Evolutionary conservation across 441 rosid genomes (phyloP).

Genomic region (Rhodomyrtus psidioides): DNA sequence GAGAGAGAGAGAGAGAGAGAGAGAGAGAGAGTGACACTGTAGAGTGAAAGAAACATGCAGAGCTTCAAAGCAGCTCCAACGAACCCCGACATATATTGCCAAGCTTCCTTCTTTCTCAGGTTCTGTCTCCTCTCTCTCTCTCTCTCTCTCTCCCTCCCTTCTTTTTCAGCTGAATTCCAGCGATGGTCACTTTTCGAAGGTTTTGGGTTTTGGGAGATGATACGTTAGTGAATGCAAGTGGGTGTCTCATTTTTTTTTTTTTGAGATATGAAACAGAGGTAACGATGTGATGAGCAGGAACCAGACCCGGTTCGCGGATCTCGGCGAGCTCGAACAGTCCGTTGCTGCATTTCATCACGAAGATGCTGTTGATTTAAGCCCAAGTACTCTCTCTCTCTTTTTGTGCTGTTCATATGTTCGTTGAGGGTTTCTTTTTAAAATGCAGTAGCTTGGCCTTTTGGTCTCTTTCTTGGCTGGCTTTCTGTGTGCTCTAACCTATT

Average conservation of each 20-base stretch:
- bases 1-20: background rate
- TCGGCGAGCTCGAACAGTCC: conserved; percentile 79
- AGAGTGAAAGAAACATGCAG: conserved; percentile 37
- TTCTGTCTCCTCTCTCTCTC: conserved; percentile 32
- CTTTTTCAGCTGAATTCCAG: background rate
- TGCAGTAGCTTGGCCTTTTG: background rate
- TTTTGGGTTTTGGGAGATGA: conserved; percentile 3
- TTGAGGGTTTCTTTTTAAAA: background rate
- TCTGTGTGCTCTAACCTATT: background rate
- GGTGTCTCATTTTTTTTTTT: background rate
- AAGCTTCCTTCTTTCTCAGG: conserved; percentile 67
- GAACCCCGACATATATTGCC: conserved; percentile 51
- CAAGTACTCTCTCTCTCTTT: conserved; percentile 36
- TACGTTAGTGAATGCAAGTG: background rate
- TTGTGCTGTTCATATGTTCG: background rate
- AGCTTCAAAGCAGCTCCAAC: conserved; percentile 55
- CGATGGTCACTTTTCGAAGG: background rate
- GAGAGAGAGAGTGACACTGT: background rate
- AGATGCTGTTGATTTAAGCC: conserved; percentile 67
- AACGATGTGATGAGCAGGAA: conserved; percentile 28
- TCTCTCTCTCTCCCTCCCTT: background rate
- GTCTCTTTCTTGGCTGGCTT: background rate
- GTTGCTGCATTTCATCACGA: conserved; percentile 46
- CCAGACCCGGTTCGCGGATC: conserved; percentile 44
- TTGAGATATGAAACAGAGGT: conserved; percentile 23